Base-by-base conservation (phyloP, 2,329 filamentous ascomycete species). In the Didymella sp. region DNA sequence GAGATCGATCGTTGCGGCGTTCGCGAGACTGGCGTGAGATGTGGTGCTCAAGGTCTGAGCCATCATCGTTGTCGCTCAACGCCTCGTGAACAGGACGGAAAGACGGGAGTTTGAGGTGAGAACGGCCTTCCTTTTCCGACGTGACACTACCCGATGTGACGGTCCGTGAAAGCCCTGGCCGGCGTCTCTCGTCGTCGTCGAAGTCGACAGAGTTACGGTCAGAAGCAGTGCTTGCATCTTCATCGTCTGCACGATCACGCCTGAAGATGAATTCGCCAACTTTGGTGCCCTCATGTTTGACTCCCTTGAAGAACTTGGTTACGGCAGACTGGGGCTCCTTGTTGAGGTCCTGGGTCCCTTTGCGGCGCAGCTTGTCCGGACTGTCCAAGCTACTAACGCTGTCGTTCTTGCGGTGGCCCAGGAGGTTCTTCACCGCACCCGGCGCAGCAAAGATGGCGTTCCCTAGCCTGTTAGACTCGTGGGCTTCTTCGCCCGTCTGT, bases 301-400 rank as follows among this genome's bases (percentile, higher is more conserved):
- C 84, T 27, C 87, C 88, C 76, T 92, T 94, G 76, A 96, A 89
- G 44, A 96, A 88, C 6, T 89, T 87, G 38, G 88, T 85, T 8
- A 92, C 81, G 31, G 85, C 86, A 9, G 85, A 85, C 35, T 72
- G 68, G 5, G 75, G 33, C 33, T 37, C 33, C 33, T 81, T 78
- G 58, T 76, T 78, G 4, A 47, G 51, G 17, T 66, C 77, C 81
- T 79, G 42, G 79, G 78, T 61, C 2, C 77, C 73, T 44, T 64
- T 74, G 38, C 69, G 59, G 51, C 59, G 58, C 35, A 62, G 51
- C 27, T 68, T 69, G 17, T 73, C 69, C 6, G 68, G 70, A 21
- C 71, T 72, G 9, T 61, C 58, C 21, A 76, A 58, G 50, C 72
- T 76, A 41, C 63, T 72, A 24, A 75, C 63, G 57, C 76, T 77